These are phyloP conservation scores for Colletotrichum musae DNA, from an alignment of 2,329 filamentous ascomycete genomes.

Conservation along the genomic window DNA sequence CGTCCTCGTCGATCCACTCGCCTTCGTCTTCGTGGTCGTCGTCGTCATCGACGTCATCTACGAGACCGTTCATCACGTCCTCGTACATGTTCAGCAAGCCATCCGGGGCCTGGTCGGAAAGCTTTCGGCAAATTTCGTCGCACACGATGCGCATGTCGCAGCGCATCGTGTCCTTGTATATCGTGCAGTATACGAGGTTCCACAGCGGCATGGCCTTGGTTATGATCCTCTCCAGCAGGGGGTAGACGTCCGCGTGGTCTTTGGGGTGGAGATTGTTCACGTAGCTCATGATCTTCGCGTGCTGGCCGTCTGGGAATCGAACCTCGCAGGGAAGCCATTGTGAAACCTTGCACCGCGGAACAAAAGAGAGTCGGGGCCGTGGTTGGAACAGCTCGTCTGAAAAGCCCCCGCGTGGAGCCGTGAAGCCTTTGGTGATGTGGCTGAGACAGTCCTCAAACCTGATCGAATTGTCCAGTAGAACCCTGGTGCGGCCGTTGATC, in stretches of 20 bases:
- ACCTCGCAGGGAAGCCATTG: conserved; percentile 19
- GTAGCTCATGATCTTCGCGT: conserved; percentile 17
- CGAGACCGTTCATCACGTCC: background rate
- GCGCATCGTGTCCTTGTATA: background rate
- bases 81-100: background rate
- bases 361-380: background rate
- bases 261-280: conserved; percentile 16
- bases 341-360: background rate
- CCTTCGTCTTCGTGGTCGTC: background rate
- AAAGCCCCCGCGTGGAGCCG: background rate
- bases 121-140: background rate
- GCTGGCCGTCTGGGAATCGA: conserved; percentile 6
- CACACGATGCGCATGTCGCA: conserved; percentile 1
- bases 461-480: background rate
- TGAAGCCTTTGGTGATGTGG: background rate
- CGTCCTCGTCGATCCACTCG: background rate
- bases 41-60: background rate
- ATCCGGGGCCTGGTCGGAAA: background rate
- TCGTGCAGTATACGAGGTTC: conserved; percentile 10
- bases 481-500: conserved; percentile 1
- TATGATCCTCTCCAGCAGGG: conserved; percentile 1
- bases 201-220: conserved; percentile 10
- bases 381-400: background rate
- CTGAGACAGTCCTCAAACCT: background rate
- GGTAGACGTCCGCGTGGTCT: conserved; percentile 12